A percentile compares a stretch with the other conserved stretches of the same genome.
These are phyloP conservation scores for Tricholoma terreum DNA, from an alignment of 768 basidiomycete species.

Conservation along the genomic window DNA sequence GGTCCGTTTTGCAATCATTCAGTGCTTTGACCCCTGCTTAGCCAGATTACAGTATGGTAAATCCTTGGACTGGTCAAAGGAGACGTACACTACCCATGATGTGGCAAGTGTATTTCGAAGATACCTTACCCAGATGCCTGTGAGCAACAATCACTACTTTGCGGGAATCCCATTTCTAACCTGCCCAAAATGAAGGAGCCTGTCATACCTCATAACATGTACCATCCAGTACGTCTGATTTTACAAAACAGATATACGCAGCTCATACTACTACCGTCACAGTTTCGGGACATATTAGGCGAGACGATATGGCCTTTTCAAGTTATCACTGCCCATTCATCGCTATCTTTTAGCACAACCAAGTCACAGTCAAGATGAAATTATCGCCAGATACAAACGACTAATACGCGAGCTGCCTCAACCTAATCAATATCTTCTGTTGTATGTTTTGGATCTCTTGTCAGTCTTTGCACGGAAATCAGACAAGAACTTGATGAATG, in stretches of 20 bases:
- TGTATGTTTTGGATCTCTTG: conserved; percentile 94
- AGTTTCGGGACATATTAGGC: conserved; percentile 85
- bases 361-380: conserved; percentile 65
- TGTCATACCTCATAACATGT: conserved; percentile 89
- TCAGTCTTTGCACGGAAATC: conserved; percentile 92
- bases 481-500: conserved; percentile 94
- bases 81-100: conserved; percentile 90
- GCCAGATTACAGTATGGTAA: conserved; percentile 75
- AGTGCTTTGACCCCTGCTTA: conserved; percentile 2
- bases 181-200: conserved; percentile 61
- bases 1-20: conserved; percentile 39
- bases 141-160: conserved; percentile 41
- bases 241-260: conserved; percentile 6
- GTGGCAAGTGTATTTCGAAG: conserved; percentile 95
- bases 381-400: conserved; percentile 76
- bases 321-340: not conserved
- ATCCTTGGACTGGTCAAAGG: conserved; percentile 84
- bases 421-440: conserved; percentile 91
- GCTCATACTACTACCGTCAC: conserved; percentile 11
- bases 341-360: conserved; percentile 49
- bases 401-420: conserved; percentile 84
- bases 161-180: not conserved
- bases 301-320: conserved; percentile 17
- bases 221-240: conserved; percentile 60
- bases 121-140: conserved; percentile 96